Percentiles rank a stretch among this genome's conserved stretches.
phyloP scores from a whole-genome alignment of 2,329 filamentous ascomycete species.

The Epichloe gansuensis region DNA sequence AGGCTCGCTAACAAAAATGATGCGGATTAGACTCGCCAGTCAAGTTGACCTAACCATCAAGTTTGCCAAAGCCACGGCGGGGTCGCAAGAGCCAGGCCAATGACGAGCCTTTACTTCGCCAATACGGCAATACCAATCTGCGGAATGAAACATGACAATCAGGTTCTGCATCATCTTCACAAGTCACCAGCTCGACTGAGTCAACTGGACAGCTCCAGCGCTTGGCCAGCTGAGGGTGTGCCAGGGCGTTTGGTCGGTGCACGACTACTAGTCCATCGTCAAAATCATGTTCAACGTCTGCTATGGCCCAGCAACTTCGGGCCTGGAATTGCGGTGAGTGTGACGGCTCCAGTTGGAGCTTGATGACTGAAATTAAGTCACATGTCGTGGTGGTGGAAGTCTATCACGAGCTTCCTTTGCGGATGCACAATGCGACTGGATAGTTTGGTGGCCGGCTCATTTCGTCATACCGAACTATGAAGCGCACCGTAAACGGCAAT shows the following conservation, averaged over 20 bases:
- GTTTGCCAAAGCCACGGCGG: neutral
- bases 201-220: neutral
- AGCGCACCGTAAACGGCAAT: neutral
- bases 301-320: neutral
- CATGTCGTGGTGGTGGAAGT: neutral
- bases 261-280: neutral
- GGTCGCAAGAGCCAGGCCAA: neutral
- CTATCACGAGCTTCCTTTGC: neutral
- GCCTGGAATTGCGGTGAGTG: slow-evolving; percentile 1
- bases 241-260: neutral
- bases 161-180: neutral
- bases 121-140: neutral
- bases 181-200: neutral
- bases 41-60: neutral
- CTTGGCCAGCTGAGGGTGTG: neutral
- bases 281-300: neutral
- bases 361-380: neutral
- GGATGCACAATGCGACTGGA: neutral
- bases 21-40: neutral
- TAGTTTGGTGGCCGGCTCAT: neutral
- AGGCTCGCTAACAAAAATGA: neutral
- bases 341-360: neutral
- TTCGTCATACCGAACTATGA: too few species aligned
- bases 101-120: neutral
- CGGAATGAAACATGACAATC: neutral